Conservation (phyloP, 164 flowering plant species). For the Liriodendron chinense region DNA sequence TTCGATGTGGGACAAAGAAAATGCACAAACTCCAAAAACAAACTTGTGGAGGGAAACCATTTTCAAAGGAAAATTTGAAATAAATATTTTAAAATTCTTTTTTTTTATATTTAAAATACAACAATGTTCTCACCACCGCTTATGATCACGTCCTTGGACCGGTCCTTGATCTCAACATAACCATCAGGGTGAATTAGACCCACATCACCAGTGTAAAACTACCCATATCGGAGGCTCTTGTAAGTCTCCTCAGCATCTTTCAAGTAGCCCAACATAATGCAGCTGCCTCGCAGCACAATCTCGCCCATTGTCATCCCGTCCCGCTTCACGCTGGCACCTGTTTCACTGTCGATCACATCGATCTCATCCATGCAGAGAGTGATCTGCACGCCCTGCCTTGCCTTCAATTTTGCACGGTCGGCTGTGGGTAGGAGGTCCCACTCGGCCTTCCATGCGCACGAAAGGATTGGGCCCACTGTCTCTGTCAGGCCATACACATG, state of each 20-base stretch:
- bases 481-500: slow-evolving; percentile 60
- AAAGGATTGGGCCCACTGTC: slow-evolving; percentile 36
- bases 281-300: slow-evolving; percentile 67
- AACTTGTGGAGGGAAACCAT: too few species aligned
- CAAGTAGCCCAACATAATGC: slow-evolving; percentile 81
- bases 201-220: slow-evolving; percentile 80
- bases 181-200: slow-evolving; percentile 83
- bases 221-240: slow-evolving; percentile 57
- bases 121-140: slow-evolving; percentile 93
- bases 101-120: too few species aligned
- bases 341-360: slow-evolving; percentile 53
- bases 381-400: slow-evolving; percentile 49
- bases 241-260: slow-evolving; percentile 51
- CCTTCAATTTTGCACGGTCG: slow-evolving; percentile 39
- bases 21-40: too few species aligned
- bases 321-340: slow-evolving; percentile 58
- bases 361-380: slow-evolving; percentile 35
- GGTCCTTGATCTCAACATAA: slow-evolving; percentile 80
- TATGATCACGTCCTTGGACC: slow-evolving; percentile 83
- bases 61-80: too few species aligned
- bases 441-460: slow-evolving; percentile 45
- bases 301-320: slow-evolving; percentile 76
- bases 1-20: too few species aligned
- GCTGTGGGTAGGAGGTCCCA: slow-evolving; percentile 40
- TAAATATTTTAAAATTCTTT: too few species aligned